Percentiles rank a stretch among this genome's conserved stretches.
Evolutionary conservation across 208 protist genomes (phyloP).

Genomic region (Naegleria gruberi): DNA sequence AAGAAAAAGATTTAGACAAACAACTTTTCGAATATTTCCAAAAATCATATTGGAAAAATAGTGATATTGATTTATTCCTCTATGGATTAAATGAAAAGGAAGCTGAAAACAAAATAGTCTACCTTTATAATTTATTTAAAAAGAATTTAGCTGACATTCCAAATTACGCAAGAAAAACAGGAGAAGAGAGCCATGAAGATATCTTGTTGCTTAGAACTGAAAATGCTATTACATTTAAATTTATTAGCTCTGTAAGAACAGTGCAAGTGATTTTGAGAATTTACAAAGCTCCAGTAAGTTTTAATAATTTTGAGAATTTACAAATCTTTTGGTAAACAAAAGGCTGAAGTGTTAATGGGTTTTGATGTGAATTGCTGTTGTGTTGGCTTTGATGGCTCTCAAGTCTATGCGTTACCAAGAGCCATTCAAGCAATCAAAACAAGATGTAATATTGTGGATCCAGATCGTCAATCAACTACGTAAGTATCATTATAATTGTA

Average conservation of each 20-base stretch:
- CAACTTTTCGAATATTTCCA: too few species aligned
- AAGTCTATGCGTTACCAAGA: neutral
- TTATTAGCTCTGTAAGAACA: neutral
- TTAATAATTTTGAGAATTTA: conserved; percentile 34
- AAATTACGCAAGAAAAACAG: neutral
- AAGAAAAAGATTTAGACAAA: too few species aligned
- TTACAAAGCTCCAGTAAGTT: conserved; percentile 31
- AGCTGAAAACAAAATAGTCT: neutral
- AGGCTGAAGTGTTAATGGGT: conserved; percentile 28
- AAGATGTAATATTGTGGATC: neutral
- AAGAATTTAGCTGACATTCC: neutral
- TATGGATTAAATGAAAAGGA: neutral
- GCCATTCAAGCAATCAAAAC: neutral
- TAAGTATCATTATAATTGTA: neutral
- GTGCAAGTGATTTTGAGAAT: conserved; percentile 33
- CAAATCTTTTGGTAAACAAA: too few species aligned
- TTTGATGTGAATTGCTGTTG: conserved; percentile 32
- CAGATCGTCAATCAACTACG: neutral
- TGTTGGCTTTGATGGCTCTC: neutral
- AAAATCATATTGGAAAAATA: too few species aligned
- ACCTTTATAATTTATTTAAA: neutral
- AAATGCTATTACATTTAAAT: neutral
- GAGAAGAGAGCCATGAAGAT: neutral
- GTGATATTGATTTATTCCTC: neutral
- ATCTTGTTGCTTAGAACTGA: neutral